phyloP scores from a whole-genome alignment of 208 protist species.

The Crithidia brevicula region DNA sequence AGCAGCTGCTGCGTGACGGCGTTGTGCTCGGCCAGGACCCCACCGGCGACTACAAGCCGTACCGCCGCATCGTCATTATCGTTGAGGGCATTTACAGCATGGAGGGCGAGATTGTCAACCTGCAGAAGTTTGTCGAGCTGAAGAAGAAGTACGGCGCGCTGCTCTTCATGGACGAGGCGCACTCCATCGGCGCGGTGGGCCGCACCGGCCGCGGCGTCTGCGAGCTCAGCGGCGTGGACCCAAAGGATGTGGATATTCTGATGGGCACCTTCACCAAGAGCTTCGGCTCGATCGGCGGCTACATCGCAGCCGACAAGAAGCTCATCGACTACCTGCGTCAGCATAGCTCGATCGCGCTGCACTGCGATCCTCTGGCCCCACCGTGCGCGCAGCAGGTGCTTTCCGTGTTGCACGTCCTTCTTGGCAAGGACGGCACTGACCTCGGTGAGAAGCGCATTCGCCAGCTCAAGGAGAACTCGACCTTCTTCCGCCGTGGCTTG shows the following conservation, averaged over 20 bases:
- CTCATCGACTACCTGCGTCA: conserved; percentile 78
- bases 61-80: conserved; percentile 91
- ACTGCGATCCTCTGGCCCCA: conserved; percentile 85
- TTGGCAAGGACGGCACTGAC: conserved; percentile 90
- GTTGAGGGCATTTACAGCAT: conserved; percentile 99
- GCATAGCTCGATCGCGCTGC: conserved; percentile 68
- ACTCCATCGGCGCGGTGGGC: conserved; percentile 98
- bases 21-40: conserved; percentile 91
- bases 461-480: conserved; percentile 86
- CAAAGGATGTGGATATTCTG: conserved; percentile 94
- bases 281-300: conserved; percentile 97
- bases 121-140: conserved; percentile 94
- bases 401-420: conserved; percentile 86
- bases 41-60: conserved; percentile 77
- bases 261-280: conserved; percentile 98
- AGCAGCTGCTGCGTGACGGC: conserved; percentile 85
- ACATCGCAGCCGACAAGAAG: conserved; percentile 91
- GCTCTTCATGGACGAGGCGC: conserved; percentile 98
- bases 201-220: conserved; percentile 93
- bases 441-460: conserved; percentile 79
- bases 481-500: conserved; percentile 84
- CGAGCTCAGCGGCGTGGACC: conserved; percentile 89
- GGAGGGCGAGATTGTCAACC: conserved; percentile 97
- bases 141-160: conserved; percentile 97
- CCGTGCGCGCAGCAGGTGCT: conserved; percentile 92